Base-by-base conservation (phyloP, 768 basidiomycete genomes). In the Rhizopogon salebrosus region DNA sequence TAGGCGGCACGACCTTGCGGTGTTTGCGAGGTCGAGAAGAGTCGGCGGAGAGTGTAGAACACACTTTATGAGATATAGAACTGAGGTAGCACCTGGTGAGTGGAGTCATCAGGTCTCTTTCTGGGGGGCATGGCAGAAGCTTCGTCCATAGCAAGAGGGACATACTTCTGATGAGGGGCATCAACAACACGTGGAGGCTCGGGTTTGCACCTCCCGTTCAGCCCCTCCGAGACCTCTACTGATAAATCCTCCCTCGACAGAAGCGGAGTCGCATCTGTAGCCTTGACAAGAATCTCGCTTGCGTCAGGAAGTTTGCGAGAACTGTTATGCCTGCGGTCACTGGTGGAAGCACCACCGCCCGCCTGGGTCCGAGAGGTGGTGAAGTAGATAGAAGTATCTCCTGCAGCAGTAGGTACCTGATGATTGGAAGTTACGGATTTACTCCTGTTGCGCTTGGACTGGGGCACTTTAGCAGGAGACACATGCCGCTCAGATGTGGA, bases 221-320 rank as follows among this genome's bases (percentile, higher is more conserved):
- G 20, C 29, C 38, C 26, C 18, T 37, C 36, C 1, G 11, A 16
- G 5, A 41, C 49, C 37, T 27, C n/a, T 34, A 6, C 23, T 13
- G 11, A 11, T 26, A 13, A 20, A 6, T 29, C 40, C 20, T 41
- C 45, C 37, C 16, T 35, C 7, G 29, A 45, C 6, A 31, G 29
- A n/a, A n/a, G n/a, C 24, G 41, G 24, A 10, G 8, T 18, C 29
- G 18, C 18, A 31, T 29, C 18, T 9, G 20, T 18, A 46, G 45
- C 14, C 29, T 46, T 34, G 20, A 46, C 20, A 16, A 57, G 34
- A 31, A 64, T 62, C 31, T 62, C 66, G 16, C 58, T 58, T 0
- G 56, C 62, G 1, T 64, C 62, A 38, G 61, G 35, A 4, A 56
- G 42, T 11, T 48, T n/a, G 4, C 64, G 59, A 34, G 38, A n/a